These are phyloP conservation scores for Mytilinidion resinicola DNA, from an alignment of 495 filamentous ascomycete species.

Conservation along the genomic window DNA sequence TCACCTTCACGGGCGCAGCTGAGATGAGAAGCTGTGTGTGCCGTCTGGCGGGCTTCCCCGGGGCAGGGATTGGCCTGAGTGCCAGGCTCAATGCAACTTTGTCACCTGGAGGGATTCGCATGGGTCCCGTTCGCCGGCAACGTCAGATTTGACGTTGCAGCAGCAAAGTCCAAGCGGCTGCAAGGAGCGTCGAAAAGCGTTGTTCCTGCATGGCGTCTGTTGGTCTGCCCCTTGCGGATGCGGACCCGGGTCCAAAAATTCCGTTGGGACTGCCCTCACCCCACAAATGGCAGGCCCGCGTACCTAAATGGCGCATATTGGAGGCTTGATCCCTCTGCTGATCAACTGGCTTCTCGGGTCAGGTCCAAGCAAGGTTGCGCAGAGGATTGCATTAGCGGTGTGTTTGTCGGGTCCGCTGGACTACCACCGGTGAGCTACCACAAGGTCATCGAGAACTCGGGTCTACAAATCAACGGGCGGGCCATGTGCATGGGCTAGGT, in stretches of 20 bases:
- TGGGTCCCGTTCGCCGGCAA: neutral
- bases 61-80: neutral
- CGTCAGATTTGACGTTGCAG: neutral
- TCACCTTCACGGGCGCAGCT: neutral
- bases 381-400: too few relatives aligned
- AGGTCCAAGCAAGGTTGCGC: too few relatives aligned
- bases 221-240: neutral
- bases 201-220: neutral
- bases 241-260: neutral
- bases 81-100: neutral
- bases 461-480: too few relatives aligned
- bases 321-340: neutral
- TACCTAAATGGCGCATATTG: conserved; percentile 2
- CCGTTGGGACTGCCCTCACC: neutral
- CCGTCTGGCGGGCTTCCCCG: neutral
- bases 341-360: too few relatives aligned
- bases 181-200: neutral
- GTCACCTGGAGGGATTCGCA: neutral
- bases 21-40: neutral
- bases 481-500: too few relatives aligned
- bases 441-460: too few relatives aligned
- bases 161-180: neutral
- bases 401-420: too few relatives aligned
- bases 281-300: neutral
- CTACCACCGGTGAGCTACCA: too few relatives aligned